Evolutionary conservation across 805 yeast species (phyloP).

Genomic region (Ogataea salicorniae): DNA sequence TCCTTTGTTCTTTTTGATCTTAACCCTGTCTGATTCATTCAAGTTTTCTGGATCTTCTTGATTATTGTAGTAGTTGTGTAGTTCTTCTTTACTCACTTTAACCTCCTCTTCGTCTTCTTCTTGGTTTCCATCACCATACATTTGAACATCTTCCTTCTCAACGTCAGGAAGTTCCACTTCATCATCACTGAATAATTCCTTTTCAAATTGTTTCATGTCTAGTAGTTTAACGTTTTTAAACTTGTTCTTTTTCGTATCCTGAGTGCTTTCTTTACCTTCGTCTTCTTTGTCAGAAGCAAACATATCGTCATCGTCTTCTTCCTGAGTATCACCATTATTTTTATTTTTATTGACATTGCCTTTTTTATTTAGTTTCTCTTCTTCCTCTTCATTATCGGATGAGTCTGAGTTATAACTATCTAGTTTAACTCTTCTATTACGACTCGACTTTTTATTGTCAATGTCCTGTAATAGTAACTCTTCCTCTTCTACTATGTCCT

Average conservation of each 20-base stretch:
- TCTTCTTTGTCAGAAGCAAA: constrained; percentile 30
- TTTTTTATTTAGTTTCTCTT: constrained; percentile 1
- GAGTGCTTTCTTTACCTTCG: constrained; percentile 4
- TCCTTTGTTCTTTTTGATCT: constrained; percentile 12
- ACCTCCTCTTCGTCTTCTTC: constrained; percentile 7
- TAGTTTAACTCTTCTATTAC: constrained; percentile 6
- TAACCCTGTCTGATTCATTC: constrained; percentile 7
- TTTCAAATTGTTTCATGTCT: constrained; percentile 36
- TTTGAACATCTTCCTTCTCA: constrained; percentile 5
- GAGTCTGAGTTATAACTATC: constrained; percentile 22
- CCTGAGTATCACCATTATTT: constrained; percentile 5
- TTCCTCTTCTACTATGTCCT: constrained; percentile 6
- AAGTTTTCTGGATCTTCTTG: constrained; percentile 21
- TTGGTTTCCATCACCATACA: constrained; percentile 6
- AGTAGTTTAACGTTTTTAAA: constrained; percentile 17
- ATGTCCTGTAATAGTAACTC: constrained; percentile 16
- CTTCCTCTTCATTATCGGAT: constrained; percentile 18
- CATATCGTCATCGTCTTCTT: constrained; percentile 32
- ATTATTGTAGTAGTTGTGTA: constrained; percentile 25
- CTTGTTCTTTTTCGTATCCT: constrained; percentile 7
- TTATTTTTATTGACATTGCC: constrained; percentile 15
- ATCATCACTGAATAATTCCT: constrained; percentile 13
- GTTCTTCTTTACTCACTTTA: not conserved
- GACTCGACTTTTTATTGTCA: constrained; percentile 8
- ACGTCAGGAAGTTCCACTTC: constrained; percentile 6